A percentile compares a stretch with the other conserved stretches of the same genome.
Evolutionary conservation across 495 filamentous ascomycete genomes (phyloP).

Genomic region (Penicillium desertorum): DNA sequence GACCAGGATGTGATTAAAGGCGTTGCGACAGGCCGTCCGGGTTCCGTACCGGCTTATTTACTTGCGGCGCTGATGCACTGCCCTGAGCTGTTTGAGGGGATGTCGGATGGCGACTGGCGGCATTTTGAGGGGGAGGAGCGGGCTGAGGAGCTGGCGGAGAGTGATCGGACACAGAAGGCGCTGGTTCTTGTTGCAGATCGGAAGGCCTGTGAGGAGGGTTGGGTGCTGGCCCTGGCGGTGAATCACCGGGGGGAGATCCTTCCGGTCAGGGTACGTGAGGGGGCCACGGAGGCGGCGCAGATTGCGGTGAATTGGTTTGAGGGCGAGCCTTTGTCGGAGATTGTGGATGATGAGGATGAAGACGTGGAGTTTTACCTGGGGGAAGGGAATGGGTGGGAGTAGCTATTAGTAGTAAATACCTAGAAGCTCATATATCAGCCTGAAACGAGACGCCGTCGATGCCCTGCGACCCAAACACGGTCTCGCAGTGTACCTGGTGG

Average conservation of each 20-base stretch:
- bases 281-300: constrained; percentile 3
- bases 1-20: not conserved
- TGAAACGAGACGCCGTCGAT: too few relatives aligned
- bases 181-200: constrained; percentile 21
- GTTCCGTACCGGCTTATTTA: constrained; percentile 12
- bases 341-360: constrained; percentile 7
- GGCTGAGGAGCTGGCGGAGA: not conserved
- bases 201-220: constrained; percentile 22
- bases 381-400: constrained; percentile 18
- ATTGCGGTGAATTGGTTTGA: constrained; percentile 12
- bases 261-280: constrained; percentile 14
- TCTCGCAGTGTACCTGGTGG: too few relatives aligned
- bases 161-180: constrained; percentile 4
- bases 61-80: constrained; percentile 19
- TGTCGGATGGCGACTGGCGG: constrained; percentile 3
- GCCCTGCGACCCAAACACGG: too few relatives aligned
- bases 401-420: constrained; percentile 2
- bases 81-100: constrained; percentile 18
- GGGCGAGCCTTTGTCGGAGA: constrained; percentile 15
- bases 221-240: constrained; percentile 19
- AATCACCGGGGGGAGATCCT: constrained; percentile 19
- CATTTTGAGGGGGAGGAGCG: constrained; percentile 1
- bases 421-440: not conserved
- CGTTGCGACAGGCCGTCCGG: constrained; percentile 9
- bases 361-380: constrained; percentile 15